phyloP scores from a whole-genome alignment of 768 basidiomycete species.

The Chalciporus sphaerocephalus region DNA sequence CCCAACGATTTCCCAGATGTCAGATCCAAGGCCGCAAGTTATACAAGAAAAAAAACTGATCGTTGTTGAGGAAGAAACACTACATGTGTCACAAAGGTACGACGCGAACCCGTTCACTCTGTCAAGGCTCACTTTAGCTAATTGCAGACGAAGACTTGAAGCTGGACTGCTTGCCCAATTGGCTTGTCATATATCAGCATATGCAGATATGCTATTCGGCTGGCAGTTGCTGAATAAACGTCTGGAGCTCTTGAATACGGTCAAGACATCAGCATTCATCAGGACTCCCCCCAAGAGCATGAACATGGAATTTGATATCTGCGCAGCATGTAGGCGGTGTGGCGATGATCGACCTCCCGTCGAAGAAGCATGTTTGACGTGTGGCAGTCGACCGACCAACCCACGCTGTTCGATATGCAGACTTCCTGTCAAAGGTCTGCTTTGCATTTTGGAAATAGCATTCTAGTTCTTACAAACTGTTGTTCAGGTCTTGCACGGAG shows the following conservation, averaged over 20 bases:
- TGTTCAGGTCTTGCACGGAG: constrained; percentile 54
- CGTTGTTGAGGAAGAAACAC: constrained; percentile 27
- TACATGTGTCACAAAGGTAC: constrained; percentile 13
- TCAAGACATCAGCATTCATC: constrained; percentile 33
- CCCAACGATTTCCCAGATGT: constrained; percentile 41
- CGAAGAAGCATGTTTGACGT: constrained; percentile 39
- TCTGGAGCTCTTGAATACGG: constrained; percentile 67
- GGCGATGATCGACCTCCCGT: constrained; percentile 32
- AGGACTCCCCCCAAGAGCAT: constrained; percentile 23
- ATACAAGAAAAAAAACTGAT: constrained; percentile 39
- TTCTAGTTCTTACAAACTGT: neutral
- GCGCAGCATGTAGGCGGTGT: constrained; percentile 47
- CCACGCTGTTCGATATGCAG: constrained; percentile 69
- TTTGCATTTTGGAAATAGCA: too few relatives aligned
- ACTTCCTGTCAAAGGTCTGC: constrained; percentile 67
- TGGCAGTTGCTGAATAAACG: constrained; percentile 74
- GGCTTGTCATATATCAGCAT: constrained; percentile 56
- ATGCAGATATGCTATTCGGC: constrained; percentile 69
- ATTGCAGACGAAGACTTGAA: constrained; percentile 11
- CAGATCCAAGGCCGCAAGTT: constrained; percentile 26
- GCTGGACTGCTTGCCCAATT: constrained; percentile 38
- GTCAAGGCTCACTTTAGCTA: neutral
- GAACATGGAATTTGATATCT: constrained; percentile 42
- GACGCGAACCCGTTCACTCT: neutral
- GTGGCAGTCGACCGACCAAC: constrained; percentile 40